Base-by-base conservation (phyloP, 129 eudicot species). In the Helianthus tuberosus region DNA sequence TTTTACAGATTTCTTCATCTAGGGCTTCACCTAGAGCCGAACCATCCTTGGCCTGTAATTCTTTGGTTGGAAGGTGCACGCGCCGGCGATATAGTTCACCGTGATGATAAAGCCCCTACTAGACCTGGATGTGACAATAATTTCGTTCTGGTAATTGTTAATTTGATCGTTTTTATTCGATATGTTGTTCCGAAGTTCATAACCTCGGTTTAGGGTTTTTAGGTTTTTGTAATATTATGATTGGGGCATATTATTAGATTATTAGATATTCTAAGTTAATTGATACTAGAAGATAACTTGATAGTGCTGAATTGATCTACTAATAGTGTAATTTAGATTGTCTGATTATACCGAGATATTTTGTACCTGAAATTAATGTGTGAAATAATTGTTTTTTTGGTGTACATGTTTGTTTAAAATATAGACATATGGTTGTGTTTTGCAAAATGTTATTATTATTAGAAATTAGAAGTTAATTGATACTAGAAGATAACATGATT, bases 51-150 rank as follows among this genome's bases (percentile, higher is more conserved):
- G n/a, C n/a, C n/a, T n/a, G n/a, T n/a, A n/a, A n/a, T n/a, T n/a
- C n/a, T n/a, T n/a, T n/a, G n/a, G n/a, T n/a, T n/a, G n/a, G n/a
- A n/a, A n/a, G n/a, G n/a, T 25, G 89, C 85, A 51, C 68, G 55
- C 74, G 96, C 86, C 55, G 95, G 98, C 16, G 98, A 93, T 67
- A 93, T 93, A 65, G 98, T 93, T 75, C 98, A 93, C 70, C 92
- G 86, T 58, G 98, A 93, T 69, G 87, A 89, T 80, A 65, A 75
- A 9, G 93, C 98, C 38, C 98, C 98, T 3, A 86, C 75, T 61
- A 82, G 77, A 58, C 96, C 98, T 81, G 96, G 98, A 6, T 93
- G 98, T 75, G 89, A 87, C 54, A 89, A 93, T 82, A 84, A 86
- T 57, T 93, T 92, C 48, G 96, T 92, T 57, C 83, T 92, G 91